These are phyloP conservation scores for Colletotrichum falcatum DNA, from an alignment of 2,329 filamentous ascomycete genomes.

Conservation along the genomic window DNA sequence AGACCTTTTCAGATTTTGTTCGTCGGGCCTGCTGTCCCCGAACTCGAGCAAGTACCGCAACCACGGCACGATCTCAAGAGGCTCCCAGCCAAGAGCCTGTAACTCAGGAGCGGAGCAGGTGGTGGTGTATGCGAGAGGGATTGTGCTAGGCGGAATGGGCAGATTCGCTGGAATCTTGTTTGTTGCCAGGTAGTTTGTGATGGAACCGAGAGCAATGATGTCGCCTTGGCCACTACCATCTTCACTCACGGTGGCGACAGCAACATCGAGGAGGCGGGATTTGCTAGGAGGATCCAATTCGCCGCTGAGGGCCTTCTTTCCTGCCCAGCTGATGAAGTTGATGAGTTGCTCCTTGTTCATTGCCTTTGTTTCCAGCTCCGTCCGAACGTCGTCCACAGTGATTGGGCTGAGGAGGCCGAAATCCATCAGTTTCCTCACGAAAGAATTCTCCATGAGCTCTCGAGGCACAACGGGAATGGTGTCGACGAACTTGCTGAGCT, in stretches of 20 bases:
- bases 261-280: conserved; percentile 80
- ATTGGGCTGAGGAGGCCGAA: conserved; percentile 90
- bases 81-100: conserved; percentile 85
- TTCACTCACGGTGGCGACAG: conserved; percentile 76
- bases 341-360: conserved; percentile 81
- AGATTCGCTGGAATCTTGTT: conserved; percentile 83
- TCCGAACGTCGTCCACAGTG: conserved; percentile 85
- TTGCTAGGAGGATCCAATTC: conserved; percentile 79
- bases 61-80: conserved; percentile 89
- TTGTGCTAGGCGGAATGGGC: conserved; percentile 83
- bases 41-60: conserved; percentile 82
- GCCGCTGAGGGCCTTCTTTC: conserved; percentile 75
- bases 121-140: conserved; percentile 87
- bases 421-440: conserved; percentile 83
- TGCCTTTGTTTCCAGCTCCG: conserved; percentile 85
- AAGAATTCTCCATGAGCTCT: conserved; percentile 77
- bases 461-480: conserved; percentile 89
- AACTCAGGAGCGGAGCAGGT: conserved; percentile 75
- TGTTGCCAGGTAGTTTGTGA: conserved; percentile 81
- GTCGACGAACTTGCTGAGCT: conserved; percentile 79
- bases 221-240: conserved; percentile 70
- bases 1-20: conserved; percentile 78
- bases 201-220: conserved; percentile 81
- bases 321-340: conserved; percentile 88
- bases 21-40: conserved; percentile 67